These are phyloP conservation scores for Lachnellula cervina DNA, from an alignment of 2,329 filamentous ascomycete species.

Conservation along the genomic window DNA sequence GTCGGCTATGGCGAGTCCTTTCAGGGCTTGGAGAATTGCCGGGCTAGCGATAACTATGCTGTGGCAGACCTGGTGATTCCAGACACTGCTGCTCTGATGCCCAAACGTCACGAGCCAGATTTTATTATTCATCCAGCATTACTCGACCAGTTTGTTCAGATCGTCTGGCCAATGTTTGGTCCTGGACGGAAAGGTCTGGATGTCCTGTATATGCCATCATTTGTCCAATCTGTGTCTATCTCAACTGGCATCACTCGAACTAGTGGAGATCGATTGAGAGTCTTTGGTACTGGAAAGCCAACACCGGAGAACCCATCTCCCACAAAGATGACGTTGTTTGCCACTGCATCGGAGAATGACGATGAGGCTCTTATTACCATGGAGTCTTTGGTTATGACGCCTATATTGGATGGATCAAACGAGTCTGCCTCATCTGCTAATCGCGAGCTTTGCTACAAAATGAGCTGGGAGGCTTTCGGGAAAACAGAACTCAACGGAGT, in stretches of 20 bases:
- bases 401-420: conserved; percentile 36
- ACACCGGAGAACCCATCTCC: conserved; percentile 30
- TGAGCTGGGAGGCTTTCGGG: conserved; percentile 40
- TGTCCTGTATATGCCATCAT: conserved; percentile 41
- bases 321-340: conserved; percentile 36
- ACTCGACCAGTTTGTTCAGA: conserved; percentile 42
- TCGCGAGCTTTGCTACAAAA: conserved; percentile 43
- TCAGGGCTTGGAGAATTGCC: conserved; percentile 45
- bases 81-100: conserved; percentile 43
- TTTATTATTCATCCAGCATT: conserved; percentile 43
- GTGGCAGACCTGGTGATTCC: conserved; percentile 36
- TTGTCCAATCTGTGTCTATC: conserved; percentile 37
- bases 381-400: conserved; percentile 37
- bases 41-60: conserved; percentile 33
- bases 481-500: no score
- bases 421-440: conserved; percentile 22
- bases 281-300: conserved; percentile 35
- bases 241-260: conserved; percentile 29
- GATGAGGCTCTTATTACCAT: conserved; percentile 34
- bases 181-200: conserved; percentile 31
- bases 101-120: conserved; percentile 38
- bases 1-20: conserved; percentile 48
- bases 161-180: conserved; percentile 36
- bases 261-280: conserved; percentile 32
- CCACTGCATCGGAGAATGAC: conserved; percentile 25